Base-by-base conservation (phyloP, 345 rosid species). In the Euphorbia tirucalli region DNA sequence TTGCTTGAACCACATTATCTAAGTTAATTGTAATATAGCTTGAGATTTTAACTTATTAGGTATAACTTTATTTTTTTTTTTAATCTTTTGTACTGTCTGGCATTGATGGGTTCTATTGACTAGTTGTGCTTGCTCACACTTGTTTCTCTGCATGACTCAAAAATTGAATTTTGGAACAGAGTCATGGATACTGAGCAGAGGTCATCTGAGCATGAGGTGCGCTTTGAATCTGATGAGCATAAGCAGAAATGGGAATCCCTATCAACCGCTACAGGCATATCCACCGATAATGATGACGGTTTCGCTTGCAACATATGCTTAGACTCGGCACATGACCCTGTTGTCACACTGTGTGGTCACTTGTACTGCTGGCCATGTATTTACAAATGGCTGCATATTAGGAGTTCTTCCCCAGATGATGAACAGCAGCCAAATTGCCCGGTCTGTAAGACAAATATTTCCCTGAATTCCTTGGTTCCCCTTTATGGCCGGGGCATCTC, bases 211-310 rank as follows among this genome's bases (percentile, higher is more conserved):
- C 81, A 77, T 4, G 87, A 77, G 70, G 61, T 83, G 35, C 54
- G 37, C 50, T 80, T 43, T 68, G 82, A 72, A 46, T 72, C 84
- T 56, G 80, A 79, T 19, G 75, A 74, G 44, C 78, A 78, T 61
- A 76, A 71, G 82, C 83, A 79, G 74, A 80, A 87, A 73, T 69
- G 80, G 81, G 72, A 78, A 69, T 65, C 80, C 35, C 18, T 71
- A 54, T 27, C 79, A 0, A 64, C 52, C 35, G 14, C 86, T 11
- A 55, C 46, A 9, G 70, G 41, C 66, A 76, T 77, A 6, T 58
- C 79, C 19, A 66, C 27, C 4, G 60, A 59, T 15, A 30, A 27
- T 21, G 25, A 16, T 48, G 75, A 60, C 21, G 54, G 46, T 31
- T 76, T 71, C 19, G 77, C 70, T 5, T 80, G 83, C 71, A 80